A percentile compares a stretch with the other conserved stretches of the same genome.
Conservation (phyloP, 331 rosid species). For the Cydonia oblonga region DNA sequence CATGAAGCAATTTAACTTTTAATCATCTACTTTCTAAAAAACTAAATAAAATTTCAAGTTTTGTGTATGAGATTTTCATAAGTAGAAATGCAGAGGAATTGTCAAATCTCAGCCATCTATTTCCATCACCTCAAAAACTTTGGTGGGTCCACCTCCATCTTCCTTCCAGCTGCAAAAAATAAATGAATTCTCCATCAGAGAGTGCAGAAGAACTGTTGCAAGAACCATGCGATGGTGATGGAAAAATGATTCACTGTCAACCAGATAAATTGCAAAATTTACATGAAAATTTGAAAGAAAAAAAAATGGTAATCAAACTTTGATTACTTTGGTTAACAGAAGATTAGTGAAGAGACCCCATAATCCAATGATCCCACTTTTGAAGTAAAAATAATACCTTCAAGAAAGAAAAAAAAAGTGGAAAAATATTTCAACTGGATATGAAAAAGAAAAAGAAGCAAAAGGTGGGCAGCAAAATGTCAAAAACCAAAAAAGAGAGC, state of each 20-base stretch:
- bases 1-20: conserved; percentile 16
- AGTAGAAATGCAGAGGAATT: conserved; percentile 6
- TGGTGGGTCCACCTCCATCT: conserved; percentile 30
- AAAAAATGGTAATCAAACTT: background rate
- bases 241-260: too few relatives aligned
- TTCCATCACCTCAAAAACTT: conserved; percentile 2
- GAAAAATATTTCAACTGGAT: background rate
- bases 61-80: background rate
- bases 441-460: background rate
- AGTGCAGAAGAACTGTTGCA: background rate
- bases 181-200: conserved; percentile 16
- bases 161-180: conserved; percentile 22
- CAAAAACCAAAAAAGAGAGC: background rate
- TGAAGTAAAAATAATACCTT: background rate
- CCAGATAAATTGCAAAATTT: too few relatives aligned
- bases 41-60: background rate
- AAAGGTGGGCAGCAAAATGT: background rate
- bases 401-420: too few relatives aligned
- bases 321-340: background rate
- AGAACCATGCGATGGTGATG: background rate
- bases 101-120: conserved; percentile 21
- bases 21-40: background rate
- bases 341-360: background rate
- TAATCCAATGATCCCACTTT: background rate
- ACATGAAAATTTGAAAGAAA: too few relatives aligned